Evolutionary conservation across 2,329 filamentous ascomycete species (phyloP).

Genomic region (Whalleya microplaca): DNA sequence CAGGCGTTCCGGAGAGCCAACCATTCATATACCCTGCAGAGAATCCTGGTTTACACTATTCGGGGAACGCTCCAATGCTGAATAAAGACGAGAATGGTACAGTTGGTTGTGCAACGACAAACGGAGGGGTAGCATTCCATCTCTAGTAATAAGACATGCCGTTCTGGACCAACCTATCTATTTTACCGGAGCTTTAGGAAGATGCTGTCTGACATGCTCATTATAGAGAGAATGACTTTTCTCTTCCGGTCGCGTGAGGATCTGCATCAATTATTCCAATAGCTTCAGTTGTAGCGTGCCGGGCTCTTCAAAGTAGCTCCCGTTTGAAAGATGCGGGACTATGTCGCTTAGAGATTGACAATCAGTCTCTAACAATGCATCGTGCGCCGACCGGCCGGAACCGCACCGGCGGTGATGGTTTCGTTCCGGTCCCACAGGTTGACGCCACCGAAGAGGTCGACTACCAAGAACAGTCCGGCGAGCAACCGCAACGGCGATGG

Average conservation of each 20-base stretch:
- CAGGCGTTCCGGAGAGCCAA: slow-evolving; percentile 12
- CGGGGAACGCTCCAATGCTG: slow-evolving; percentile 2
- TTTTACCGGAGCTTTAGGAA: neutral
- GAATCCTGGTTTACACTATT: slow-evolving; percentile 7
- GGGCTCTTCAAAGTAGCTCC: neutral
- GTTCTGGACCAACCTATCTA: slow-evolving; percentile 7
- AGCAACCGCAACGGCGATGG: slow-evolving; percentile 7
- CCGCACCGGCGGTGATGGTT: slow-evolving; percentile 14
- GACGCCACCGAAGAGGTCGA: slow-evolving; percentile 18
- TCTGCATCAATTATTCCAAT: neutral
- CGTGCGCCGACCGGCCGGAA: slow-evolving; percentile 15
- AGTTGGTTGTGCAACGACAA: slow-evolving; percentile 5
- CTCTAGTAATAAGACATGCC: slow-evolving; percentile 2
- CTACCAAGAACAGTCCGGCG: slow-evolving; percentile 1
- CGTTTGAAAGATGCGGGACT: slow-evolving; percentile 6
- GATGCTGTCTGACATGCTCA: slow-evolving; percentile 4
- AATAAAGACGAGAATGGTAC: slow-evolving; percentile 5
- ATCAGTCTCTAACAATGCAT: slow-evolving; percentile 16
- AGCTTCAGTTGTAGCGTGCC: neutral
- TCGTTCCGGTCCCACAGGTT: slow-evolving; percentile 26
- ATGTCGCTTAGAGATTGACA: slow-evolving; percentile 1
- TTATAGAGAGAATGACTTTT: neutral
- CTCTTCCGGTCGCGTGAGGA: neutral
- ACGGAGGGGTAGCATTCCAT: slow-evolving; percentile 17
- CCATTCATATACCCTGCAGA: slow-evolving; percentile 10